phyloP scores from a whole-genome alignment of 495 filamentous ascomycete species.

The Parachaetomium inaequale region DNA sequence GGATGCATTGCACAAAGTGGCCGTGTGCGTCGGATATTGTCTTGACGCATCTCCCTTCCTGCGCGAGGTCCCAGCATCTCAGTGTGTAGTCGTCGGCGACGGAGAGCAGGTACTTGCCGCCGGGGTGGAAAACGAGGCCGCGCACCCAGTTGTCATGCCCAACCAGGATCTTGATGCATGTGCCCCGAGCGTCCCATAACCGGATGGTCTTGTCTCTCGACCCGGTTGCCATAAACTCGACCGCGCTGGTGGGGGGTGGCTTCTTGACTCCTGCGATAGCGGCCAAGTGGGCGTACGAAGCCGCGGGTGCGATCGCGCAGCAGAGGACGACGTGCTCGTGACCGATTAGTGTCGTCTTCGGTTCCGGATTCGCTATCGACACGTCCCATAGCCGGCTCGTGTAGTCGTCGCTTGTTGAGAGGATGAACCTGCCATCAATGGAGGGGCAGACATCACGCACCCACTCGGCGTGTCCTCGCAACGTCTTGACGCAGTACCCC shows the following conservation, averaged over 20 bases:
- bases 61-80: slow-evolving; percentile 89
- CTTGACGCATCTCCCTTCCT: slow-evolving; percentile 89
- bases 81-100: slow-evolving; percentile 89
- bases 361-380: slow-evolving; percentile 63
- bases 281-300: slow-evolving; percentile 72
- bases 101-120: slow-evolving; percentile 86
- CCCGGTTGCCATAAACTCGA: slow-evolving; percentile 90
- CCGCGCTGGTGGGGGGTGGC: slow-evolving; percentile 63
- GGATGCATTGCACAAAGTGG: slow-evolving; percentile 81
- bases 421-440: slow-evolving; percentile 74
- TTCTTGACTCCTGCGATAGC: slow-evolving; percentile 81
- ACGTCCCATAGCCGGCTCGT: slow-evolving; percentile 83
- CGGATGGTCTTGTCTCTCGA: slow-evolving; percentile 87
- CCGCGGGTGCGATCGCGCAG: slow-evolving; percentile 79
- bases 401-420: slow-evolving; percentile 79
- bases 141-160: slow-evolving; percentile 98
- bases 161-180: slow-evolving; percentile 77
- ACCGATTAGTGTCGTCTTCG: slow-evolving; percentile 75
- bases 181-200: slow-evolving; percentile 84
- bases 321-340: slow-evolving; percentile 91
- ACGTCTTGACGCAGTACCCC: slow-evolving; percentile 84
- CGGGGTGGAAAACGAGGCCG: slow-evolving; percentile 83
- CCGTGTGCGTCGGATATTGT: slow-evolving; percentile 73
- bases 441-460: slow-evolving; percentile 81
- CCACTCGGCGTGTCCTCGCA: slow-evolving; percentile 83